A percentile compares a stretch with the other conserved stretches of the same genome.
Conservation (phyloP, 208 protist genomes). For the Leishmania braziliensis region DNA sequence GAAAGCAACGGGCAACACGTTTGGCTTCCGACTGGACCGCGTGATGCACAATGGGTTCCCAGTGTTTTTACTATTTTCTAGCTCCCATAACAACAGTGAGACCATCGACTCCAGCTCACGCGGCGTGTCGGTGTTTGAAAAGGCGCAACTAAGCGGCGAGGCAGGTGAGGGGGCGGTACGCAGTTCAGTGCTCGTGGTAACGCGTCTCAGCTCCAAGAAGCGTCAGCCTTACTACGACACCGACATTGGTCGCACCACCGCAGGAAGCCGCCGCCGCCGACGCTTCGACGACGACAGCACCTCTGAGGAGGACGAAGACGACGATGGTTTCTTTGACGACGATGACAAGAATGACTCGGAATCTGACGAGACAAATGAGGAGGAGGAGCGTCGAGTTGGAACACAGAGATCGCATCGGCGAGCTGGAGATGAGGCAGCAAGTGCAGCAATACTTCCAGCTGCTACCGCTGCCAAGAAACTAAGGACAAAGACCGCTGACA, state of each 20-base stretch:
- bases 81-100: conserved; percentile 38
- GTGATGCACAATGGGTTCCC: conserved; percentile 64
- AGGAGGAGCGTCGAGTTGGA: conserved; percentile 14
- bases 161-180: conserved; percentile 29
- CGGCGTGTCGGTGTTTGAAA: conserved; percentile 49
- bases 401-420: conserved; percentile 5
- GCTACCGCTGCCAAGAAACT: conserved; percentile 12
- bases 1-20: conserved; percentile 39
- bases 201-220: conserved; percentile 41
- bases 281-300: conserved; percentile 13
- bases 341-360: background rate
- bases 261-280: conserved; percentile 2
- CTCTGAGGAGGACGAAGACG: conserved; percentile 28
- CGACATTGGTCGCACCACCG: background rate
- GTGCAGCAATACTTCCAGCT: background rate
- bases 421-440: background rate
- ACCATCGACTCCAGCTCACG: conserved; percentile 26
- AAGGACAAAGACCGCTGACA: background rate
- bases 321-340: conserved; percentile 16
- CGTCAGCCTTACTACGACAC: conserved; percentile 10
- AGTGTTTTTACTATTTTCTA: conserved; percentile 72
- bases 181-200: conserved; percentile 37
- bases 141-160: conserved; percentile 52
- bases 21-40: conserved; percentile 76
- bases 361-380: background rate